Percentiles rank a stretch among this genome's conserved stretches.
Conservation (phyloP, 176 grass and related monocot genomes). For the Aegilops tauschii region DNA sequence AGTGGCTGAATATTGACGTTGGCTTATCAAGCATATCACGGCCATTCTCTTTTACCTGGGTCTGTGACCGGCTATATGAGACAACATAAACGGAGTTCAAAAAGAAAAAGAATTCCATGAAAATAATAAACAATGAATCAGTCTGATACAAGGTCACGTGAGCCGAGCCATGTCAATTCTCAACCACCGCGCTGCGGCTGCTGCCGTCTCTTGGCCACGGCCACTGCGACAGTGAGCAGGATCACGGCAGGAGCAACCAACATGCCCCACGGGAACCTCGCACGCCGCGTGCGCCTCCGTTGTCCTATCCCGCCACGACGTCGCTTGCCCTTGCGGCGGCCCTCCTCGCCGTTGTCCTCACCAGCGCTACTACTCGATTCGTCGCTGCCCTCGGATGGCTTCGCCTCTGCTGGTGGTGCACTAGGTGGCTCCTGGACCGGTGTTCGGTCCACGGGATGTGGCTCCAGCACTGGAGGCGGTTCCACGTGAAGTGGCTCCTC, state of each 20-base stretch:
- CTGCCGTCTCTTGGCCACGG: conserved; percentile 12
- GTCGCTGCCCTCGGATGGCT: too few species aligned
- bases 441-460: not conserved
- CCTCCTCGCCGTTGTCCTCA: not conserved
- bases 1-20: too few species aligned
- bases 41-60: too few species aligned
- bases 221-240: not conserved
- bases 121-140: too few species aligned
- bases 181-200: not conserved
- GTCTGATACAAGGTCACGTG: too few species aligned
- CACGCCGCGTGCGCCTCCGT: not conserved
- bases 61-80: too few species aligned
- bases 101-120: too few species aligned
- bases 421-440: not conserved
- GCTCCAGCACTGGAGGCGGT: not conserved
- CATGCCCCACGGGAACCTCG: conserved; percentile 5
- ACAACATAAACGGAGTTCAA: too few species aligned
- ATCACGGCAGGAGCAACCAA: conserved; percentile 16
- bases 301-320: rapidly evolving
- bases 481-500: not conserved
- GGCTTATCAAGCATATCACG: too few species aligned
- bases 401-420: not conserved
- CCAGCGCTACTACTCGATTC: not conserved
- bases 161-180: not conserved
- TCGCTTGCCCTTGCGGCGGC: rapidly evolving